phyloP scores from a whole-genome alignment of 257 asterid genomes.

The Fraxinus excelsior region DNA sequence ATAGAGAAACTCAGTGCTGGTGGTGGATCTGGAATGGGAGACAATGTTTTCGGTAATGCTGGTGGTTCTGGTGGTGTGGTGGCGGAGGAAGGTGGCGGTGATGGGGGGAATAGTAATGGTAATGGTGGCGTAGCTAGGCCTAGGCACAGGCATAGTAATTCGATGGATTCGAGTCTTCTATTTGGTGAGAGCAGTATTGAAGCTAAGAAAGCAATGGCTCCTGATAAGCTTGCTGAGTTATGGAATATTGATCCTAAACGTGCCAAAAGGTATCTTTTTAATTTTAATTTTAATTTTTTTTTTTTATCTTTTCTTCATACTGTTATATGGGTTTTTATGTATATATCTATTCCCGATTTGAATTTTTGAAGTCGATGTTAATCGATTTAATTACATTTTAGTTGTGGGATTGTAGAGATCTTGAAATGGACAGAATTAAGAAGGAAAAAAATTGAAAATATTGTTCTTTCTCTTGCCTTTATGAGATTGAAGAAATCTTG shows the following conservation, averaged over 20 bases:
- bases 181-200: slow-evolving; percentile 64
- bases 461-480: background rate
- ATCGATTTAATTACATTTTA: background rate
- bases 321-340: background rate
- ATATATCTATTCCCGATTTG: slow-evolving; percentile 2
- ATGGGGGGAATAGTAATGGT: slow-evolving; percentile 50
- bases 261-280: slow-evolving; percentile 70
- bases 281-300: background rate
- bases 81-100: slow-evolving; percentile 33
- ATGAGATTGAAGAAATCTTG: slow-evolving; percentile 22
- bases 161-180: slow-evolving; percentile 71
- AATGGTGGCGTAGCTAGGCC: slow-evolving; percentile 29
- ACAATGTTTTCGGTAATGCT: slow-evolving; percentile 29
- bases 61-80: slow-evolving; percentile 38
- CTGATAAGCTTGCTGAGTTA: slow-evolving; percentile 90
- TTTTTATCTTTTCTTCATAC: background rate
- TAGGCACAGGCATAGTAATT: slow-evolving; percentile 64
- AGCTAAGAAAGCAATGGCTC: slow-evolving; percentile 97
- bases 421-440: background rate
- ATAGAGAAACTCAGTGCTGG: slow-evolving; percentile 53
- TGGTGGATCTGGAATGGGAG: slow-evolving; percentile 38
- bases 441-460: background rate
- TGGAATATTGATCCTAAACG: slow-evolving; percentile 97
- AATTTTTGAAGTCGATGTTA: background rate
- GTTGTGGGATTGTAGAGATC: slow-evolving; percentile 3